phyloP scores from a whole-genome alignment of 78 protist species.

The Diacronema lutheri region DNA sequence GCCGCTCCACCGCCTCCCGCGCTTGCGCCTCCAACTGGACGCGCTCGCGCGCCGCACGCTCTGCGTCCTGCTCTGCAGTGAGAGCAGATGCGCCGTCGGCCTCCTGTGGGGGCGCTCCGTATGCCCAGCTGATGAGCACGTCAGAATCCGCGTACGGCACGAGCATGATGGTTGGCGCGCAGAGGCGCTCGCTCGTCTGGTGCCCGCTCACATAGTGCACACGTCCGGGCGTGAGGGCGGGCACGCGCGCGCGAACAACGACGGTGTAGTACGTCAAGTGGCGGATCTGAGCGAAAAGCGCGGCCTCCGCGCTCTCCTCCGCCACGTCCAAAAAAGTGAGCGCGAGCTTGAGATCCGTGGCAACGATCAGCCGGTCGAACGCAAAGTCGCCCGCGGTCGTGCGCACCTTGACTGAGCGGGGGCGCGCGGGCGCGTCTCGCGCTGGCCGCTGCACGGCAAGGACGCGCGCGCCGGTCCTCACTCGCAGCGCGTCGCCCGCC shows the following conservation, averaged over 20 bases:
- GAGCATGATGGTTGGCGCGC: neutral
- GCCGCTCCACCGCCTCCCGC: neutral
- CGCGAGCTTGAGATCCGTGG: neutral
- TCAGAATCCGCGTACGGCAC: neutral
- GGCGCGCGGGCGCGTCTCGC: neutral
- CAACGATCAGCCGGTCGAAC: neutral
- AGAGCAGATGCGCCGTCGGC: neutral
- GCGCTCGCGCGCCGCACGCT: too few relatives aligned
- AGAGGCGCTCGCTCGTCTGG: neutral
- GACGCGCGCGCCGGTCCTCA: neutral
- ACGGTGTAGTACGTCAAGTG: neutral
- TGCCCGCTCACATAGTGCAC: neutral
- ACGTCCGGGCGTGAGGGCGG: neutral
- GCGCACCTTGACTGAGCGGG: neutral
- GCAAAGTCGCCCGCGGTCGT: too few relatives aligned
- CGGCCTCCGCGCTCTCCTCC: neutral
- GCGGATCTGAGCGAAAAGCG: neutral
- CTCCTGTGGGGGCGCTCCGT: too few relatives aligned
- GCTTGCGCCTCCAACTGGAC: too few relatives aligned
- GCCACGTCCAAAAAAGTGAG: neutral
- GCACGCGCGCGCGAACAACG: neutral
- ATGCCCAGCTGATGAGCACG: neutral
- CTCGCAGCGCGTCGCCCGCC: neutral
- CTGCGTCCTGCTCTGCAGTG: neutral
- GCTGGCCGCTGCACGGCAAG: neutral